These are phyloP conservation scores for Histomonas meleagridis DNA, from an alignment of 208 protist genomes.

Conservation along the genomic window DNA sequence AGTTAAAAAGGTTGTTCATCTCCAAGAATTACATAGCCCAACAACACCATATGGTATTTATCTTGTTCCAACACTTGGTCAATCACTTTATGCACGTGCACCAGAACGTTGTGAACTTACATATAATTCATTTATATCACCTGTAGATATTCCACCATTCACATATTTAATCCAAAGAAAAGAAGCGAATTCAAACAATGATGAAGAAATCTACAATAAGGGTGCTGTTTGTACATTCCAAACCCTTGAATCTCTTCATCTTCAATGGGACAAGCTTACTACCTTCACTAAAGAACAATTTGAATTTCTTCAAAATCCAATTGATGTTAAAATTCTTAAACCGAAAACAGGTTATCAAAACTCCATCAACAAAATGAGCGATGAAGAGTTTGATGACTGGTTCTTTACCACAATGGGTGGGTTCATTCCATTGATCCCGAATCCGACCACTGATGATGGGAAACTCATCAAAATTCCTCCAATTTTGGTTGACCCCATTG, in stretches of 20 bases:
- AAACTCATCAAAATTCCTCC: neutral
- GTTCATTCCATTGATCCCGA: neutral
- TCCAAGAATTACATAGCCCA: neutral
- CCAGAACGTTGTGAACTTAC: neutral
- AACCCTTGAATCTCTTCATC: slow-evolving; percentile 3
- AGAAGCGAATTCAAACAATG: neutral
- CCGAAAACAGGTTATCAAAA: neutral
- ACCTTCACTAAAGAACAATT: neutral
- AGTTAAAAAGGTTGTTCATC: neutral
- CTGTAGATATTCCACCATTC: neutral
- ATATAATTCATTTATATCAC: neutral
- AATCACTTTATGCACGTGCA: neutral
- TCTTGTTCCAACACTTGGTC: neutral
- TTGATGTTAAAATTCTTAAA: neutral
- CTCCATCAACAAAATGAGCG: neutral
- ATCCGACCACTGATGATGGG: neutral
- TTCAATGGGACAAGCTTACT: neutral
- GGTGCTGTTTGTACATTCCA: neutral
- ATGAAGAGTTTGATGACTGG: neutral
- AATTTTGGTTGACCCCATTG: neutral
- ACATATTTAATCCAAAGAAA: neutral
- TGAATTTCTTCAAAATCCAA: neutral
- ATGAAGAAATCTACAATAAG: neutral
- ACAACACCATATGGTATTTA: neutral
- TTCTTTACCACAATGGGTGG: neutral